Evolutionary conservation across 805 yeast species (phyloP).

Genomic region (Scheffersomyces amazonensis): DNA sequence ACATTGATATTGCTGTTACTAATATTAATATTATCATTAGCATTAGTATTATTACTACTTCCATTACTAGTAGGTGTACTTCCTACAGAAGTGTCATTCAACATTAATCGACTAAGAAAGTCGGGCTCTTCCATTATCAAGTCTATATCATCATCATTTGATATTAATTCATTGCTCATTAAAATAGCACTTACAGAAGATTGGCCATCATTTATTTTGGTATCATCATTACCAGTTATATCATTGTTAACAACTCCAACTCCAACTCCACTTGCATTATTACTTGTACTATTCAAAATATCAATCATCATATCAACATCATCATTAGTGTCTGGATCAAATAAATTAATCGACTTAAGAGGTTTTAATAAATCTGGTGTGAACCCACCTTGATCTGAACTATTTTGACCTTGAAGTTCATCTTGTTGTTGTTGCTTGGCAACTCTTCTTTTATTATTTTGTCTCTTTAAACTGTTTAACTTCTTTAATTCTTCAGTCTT

Average conservation of each 20-base stretch:
- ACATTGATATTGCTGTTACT: neutral
- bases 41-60: slow-evolving; percentile 6
- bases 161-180: neutral
- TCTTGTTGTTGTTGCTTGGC: neutral
- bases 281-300: neutral
- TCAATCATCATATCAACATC: slow-evolving; percentile 5
- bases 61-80: slow-evolving; percentile 2
- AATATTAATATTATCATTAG: neutral
- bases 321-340: slow-evolving; percentile 6
- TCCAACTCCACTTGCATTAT: neutral
- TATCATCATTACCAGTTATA: neutral
- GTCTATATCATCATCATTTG: slow-evolving; percentile 3
- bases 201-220: no score
- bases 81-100: slow-evolving; percentile 3
- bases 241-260: neutral
- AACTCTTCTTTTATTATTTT: slow-evolving; percentile 2
- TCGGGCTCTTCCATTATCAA: slow-evolving; percentile 10
- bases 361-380: slow-evolving; percentile 12
- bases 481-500: slow-evolving; percentile 7
- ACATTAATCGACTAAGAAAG: slow-evolving; percentile 6
- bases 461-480: slow-evolving; percentile 4
- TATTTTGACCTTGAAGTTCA: neutral
- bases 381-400: neutral
- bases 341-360: slow-evolving; percentile 7
- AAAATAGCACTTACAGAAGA: neutral